Evolutionary conservation across 2,329 filamentous ascomycete genomes (phyloP).

Genomic region (Capronia coronata): DNA sequence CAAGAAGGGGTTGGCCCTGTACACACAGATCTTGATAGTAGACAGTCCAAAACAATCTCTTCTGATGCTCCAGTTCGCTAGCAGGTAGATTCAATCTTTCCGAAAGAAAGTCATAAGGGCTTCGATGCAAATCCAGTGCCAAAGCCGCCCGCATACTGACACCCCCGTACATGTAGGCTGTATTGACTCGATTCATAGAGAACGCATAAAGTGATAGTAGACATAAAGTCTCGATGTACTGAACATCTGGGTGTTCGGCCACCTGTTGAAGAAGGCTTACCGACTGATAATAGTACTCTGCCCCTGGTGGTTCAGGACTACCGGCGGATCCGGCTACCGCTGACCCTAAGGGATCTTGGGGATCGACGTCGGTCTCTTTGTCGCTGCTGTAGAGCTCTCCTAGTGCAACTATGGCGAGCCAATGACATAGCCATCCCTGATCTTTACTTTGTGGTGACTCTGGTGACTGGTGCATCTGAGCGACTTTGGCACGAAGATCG

Average conservation of each 20-base stretch:
- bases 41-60: slow-evolving; percentile 16
- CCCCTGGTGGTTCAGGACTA: slow-evolving; percentile 8
- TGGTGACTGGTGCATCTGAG: slow-evolving; percentile 17
- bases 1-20: not conserved
- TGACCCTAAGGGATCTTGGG: not conserved
- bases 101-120: slow-evolving; percentile 8
- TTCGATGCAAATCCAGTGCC: slow-evolving; percentile 15
- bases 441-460: slow-evolving; percentile 17
- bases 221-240: slow-evolving; percentile 17
- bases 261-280: slow-evolving; percentile 19
- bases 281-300: slow-evolving; percentile 18
- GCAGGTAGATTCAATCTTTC: slow-evolving; percentile 10
- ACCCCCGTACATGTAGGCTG: slow-evolving; percentile 17
- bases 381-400: slow-evolving; percentile 16
- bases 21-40: slow-evolving; percentile 20
- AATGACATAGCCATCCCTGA: slow-evolving; percentile 20
- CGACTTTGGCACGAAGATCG: slow-evolving; percentile 11
- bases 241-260: slow-evolving; percentile 16
- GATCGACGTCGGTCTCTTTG: slow-evolving; percentile 1
- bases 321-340: not conserved
- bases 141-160: slow-evolving; percentile 14
- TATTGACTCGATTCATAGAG: slow-evolving; percentile 16
- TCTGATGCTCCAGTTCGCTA: slow-evolving; percentile 14
- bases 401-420: slow-evolving; percentile 16
- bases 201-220: slow-evolving; percentile 18